Conservation (phyloP, 1,284 basidiomycete species). For the Boletellus sp. region DNA sequence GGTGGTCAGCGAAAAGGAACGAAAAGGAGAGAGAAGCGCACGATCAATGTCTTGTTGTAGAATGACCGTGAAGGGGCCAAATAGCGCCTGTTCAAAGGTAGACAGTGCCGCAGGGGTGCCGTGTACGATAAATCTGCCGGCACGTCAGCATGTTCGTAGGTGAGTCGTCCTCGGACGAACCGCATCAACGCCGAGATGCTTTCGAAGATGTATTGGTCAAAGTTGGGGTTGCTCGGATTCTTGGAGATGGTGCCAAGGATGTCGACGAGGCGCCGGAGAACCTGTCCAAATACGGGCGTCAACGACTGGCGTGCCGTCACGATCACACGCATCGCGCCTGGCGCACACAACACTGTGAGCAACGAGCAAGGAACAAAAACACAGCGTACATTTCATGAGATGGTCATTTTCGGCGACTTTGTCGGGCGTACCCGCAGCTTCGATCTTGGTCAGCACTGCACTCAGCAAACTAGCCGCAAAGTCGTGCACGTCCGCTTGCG, state of each 20-base stretch:
- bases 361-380: neutral
- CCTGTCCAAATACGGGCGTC: constrained; percentile 62
- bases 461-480: constrained; percentile 76
- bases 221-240: constrained; percentile 96
- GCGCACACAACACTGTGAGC: constrained; percentile 6
- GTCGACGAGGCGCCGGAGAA: constrained; percentile 71
- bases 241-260: constrained; percentile 88
- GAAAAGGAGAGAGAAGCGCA: constrained; percentile 36
- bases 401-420: constrained; percentile 98
- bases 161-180: constrained; percentile 35
- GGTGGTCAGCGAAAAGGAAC: constrained; percentile 1
- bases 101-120: constrained; percentile 64
- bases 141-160: neutral
- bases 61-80: constrained; percentile 86
- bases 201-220: constrained; percentile 98
- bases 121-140: constrained; percentile 71
- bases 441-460: constrained; percentile 80
- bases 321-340: constrained; percentile 91
- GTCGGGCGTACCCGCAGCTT: constrained; percentile 80
- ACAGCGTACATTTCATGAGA: constrained; percentile 86
- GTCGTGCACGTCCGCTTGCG: constrained; percentile 81
- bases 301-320: constrained; percentile 83
- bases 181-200: constrained; percentile 89
- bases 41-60: constrained; percentile 90
- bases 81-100: constrained; percentile 80